Percentiles rank a stretch among this genome's conserved stretches.
Evolutionary conservation across 225 moss, liverwort and hornwort genomes (phyloP).

Genomic region (Climacium dendroides): DNA sequence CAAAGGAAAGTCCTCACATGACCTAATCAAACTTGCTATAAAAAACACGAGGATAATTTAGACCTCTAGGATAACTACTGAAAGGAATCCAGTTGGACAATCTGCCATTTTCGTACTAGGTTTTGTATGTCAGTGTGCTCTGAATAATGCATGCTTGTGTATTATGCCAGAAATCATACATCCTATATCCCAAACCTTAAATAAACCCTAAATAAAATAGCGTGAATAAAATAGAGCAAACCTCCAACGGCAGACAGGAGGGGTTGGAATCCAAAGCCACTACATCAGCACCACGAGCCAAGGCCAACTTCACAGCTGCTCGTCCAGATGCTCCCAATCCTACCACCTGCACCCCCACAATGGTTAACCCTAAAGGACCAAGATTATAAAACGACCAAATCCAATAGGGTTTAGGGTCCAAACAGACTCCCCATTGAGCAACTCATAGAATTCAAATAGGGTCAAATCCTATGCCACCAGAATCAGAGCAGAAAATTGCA

Average conservation of each 20-base stretch:
- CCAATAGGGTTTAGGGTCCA: neutral
- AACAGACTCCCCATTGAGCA: neutral
- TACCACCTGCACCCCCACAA: constrained; percentile 46
- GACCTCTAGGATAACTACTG: neutral
- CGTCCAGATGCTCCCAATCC: constrained; percentile 89
- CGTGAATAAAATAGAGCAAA: neutral
- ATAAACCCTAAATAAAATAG: neutral
- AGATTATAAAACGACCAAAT: neutral
- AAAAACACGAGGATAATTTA: neutral
- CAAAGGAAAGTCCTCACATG: neutral
- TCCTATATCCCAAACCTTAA: neutral
- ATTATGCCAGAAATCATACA: neutral
- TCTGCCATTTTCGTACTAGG: neutral
- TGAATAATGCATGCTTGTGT: neutral
- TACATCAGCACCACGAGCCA: constrained; percentile 85
- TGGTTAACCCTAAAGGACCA: neutral
- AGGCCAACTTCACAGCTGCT: constrained; percentile 79
- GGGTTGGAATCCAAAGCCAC: constrained; percentile 76
- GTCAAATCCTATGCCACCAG: neutral
- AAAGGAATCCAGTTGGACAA: neutral
- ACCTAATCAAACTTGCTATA: neutral
- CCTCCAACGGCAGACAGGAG: constrained; percentile 48
- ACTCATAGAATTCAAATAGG: neutral
- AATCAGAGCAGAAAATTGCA: neutral
- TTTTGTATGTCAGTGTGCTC: neutral